Conservation (phyloP, 2,329 filamentous ascomycete species). For the Chaetomium strumarium region DNA sequence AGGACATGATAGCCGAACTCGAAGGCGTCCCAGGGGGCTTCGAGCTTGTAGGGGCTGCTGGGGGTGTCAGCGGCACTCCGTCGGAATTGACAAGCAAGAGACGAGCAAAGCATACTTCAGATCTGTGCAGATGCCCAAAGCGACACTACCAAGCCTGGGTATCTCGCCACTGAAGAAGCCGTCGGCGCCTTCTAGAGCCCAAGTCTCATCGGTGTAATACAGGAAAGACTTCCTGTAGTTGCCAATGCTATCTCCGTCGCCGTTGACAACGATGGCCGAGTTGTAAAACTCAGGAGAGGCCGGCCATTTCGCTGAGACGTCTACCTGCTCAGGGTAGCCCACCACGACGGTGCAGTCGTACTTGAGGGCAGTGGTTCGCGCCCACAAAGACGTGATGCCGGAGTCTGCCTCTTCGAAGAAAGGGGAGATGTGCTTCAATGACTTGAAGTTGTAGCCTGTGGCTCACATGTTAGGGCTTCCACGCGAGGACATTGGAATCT, state of each 20-base stretch:
- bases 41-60: conserved; percentile 44
- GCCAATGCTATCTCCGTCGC: conserved; percentile 52
- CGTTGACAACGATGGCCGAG: conserved; percentile 48
- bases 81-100: background rate
- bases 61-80: conserved; percentile 18
- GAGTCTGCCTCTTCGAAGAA: conserved; percentile 61
- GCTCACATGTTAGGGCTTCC: background rate
- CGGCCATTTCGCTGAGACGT: conserved; percentile 45
- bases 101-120: conserved; percentile 46
- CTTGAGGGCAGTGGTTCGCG: conserved; percentile 57
- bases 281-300: conserved; percentile 51
- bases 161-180: conserved; percentile 46
- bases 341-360: conserved; percentile 62
- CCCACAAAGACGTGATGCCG: conserved; percentile 68
- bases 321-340: conserved; percentile 68
- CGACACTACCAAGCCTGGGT: conserved; percentile 43
- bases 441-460: conserved; percentile 71
- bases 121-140: conserved; percentile 61
- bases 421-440: conserved; percentile 59
- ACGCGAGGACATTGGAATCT: too few relatives aligned
- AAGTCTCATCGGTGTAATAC: conserved; percentile 56
- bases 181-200: conserved; percentile 49
- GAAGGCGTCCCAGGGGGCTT: conserved; percentile 43
- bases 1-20: conserved; percentile 54
- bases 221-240: conserved; percentile 57